Evolutionary conservation across 768 basidiomycete species (phyloP).

Genomic region (Boletus rex-veris): DNA sequence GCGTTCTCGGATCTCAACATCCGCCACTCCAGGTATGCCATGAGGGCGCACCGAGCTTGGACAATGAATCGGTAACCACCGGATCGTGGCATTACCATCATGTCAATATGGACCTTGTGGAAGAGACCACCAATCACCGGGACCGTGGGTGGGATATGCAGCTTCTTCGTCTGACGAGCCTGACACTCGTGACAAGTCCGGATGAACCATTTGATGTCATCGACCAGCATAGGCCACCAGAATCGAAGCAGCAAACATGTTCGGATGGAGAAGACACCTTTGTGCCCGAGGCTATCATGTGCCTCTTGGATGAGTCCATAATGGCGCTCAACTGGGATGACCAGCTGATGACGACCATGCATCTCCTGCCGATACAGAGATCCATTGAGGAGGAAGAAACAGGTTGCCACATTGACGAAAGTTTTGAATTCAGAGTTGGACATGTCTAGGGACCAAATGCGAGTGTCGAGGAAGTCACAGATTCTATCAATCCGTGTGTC

Average conservation of each 20-base stretch:
- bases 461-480: no score
- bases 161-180: neutral
- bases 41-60: neutral
- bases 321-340: no score
- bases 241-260: neutral
- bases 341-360: no score
- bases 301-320: neutral
- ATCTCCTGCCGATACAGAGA: neutral
- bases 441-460: rapidly evolving
- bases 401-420: neutral
- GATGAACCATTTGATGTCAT: neutral
- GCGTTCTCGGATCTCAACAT: no score
- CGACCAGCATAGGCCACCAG: neutral
- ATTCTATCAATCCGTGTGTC: no score
- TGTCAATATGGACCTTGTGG: neutral
- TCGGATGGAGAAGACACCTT: neutral
- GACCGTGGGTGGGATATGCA: no score
- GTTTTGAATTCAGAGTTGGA: neutral
- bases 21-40: neutral
- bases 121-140: neutral
- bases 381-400: neutral
- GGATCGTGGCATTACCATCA: neutral
- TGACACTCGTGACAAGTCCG: neutral
- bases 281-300: neutral
- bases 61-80: neutral